A percentile compares a stretch with the other conserved stretches of the same genome.
These are phyloP conservation scores for Dactylellina sp. DNA, from an alignment of 2,329 filamentous ascomycete species.

Conservation along the genomic window DNA sequence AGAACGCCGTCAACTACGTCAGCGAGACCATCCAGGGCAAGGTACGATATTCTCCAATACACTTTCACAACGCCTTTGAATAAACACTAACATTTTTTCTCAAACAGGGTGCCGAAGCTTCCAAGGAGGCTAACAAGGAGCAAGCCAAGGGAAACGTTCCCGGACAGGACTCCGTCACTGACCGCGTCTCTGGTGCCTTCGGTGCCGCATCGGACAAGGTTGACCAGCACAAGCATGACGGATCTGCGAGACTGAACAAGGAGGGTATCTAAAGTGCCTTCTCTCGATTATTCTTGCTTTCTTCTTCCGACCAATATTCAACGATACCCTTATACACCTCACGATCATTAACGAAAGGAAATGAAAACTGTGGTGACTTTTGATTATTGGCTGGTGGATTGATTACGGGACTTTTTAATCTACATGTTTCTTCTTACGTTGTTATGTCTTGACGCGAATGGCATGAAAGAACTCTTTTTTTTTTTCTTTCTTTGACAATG, in stretches of 20 bases:
- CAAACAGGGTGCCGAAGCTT: conserved; percentile 43
- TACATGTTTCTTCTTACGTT: conserved; percentile 16
- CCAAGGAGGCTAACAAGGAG: conserved; percentile 53
- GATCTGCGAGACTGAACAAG: conserved; percentile 39
- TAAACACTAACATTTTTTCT: conserved; percentile 27
- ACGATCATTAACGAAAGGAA: conserved; percentile 1
- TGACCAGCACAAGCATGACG: conserved; percentile 46
- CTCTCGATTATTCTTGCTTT: background rate
- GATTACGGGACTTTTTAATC: conserved; percentile 2
- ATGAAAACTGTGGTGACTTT: conserved; percentile 11
- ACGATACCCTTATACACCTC: conserved; percentile 25
- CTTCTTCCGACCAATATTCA: conserved; percentile 15
- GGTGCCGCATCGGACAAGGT: conserved; percentile 48
- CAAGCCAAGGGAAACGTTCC: conserved; percentile 56
- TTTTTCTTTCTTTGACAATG: conserved; percentile 8
- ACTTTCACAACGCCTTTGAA: background rate
- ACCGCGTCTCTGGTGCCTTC: conserved; percentile 49
- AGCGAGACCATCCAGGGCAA: conserved; percentile 48
- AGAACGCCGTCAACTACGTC: conserved; percentile 47
- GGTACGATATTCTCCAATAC: conserved; percentile 17
- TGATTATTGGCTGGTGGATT: background rate
- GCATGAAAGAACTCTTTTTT: conserved; percentile 15
- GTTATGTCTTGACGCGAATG: conserved; percentile 2
- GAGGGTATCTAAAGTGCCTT: conserved; percentile 33
- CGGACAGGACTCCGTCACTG: conserved; percentile 38